Evolutionary conservation across 2,329 filamentous ascomycete species (phyloP), one percentile per base, ranked within the genome.

Genomic region (Fonsecaea erecta): DNA sequence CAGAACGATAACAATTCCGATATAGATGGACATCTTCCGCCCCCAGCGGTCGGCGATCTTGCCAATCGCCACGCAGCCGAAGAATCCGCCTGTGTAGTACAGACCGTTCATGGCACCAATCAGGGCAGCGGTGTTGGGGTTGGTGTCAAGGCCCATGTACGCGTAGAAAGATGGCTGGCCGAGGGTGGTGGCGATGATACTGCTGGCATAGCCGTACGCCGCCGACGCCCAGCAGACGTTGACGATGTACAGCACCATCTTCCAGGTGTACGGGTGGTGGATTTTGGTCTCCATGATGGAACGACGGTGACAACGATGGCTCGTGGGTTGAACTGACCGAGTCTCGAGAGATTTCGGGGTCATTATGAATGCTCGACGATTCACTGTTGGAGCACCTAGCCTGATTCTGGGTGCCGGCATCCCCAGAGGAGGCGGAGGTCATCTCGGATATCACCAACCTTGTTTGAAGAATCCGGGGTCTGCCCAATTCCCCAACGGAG

Each of bases 101-200:
- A 62, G 52, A 3, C 7, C 52, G 24, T 55, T 62, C 16, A 28
- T 21, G 8, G 60, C 52, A 1, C 52, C 52, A 3, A 62, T 24
- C 8, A 62, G 18, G 2, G 6, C 6, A 3, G 51, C 4, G 12
- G 52, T 26, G n/a, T 62, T 55, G 11, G 60, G 18, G 6, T 5
- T 34, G 24, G 28, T 46, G n/a, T 26, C 26, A 1, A 62, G 60
- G 6, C 18, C 3, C 52, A 62, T 56, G 16, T 32, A 78, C 2
- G 68, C 72, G 70, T 78, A 79, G 73, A 81, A 82, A 32, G 73
- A 76, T 1, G 80, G 79, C 64, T 82, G 79, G 14, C 80, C 64
- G 2, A 67, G 28, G 2, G 64, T 66, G 3, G 64, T 67, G 8
- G 32, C 55, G 28, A 67, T 64, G 32, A 67, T 64, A 8, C 43